Evolutionary conservation across 768 basidiomycete genomes (phyloP), one percentile per base, ranked within the genome.

Genomic region (Sporobolomyces roseus): DNA sequence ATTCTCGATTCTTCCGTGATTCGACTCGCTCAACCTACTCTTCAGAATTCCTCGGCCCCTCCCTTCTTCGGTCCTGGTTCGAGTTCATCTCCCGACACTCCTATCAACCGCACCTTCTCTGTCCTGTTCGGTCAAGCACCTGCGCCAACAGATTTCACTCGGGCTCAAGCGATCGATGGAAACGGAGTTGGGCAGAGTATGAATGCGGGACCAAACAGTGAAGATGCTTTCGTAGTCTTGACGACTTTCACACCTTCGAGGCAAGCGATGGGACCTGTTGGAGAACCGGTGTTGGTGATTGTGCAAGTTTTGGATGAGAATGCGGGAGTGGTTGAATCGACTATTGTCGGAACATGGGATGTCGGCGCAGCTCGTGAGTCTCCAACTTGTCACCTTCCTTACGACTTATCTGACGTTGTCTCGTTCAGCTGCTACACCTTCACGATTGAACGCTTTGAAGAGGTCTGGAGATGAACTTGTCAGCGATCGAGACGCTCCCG

Each of bases 171-270:
- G 51, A 69, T 73, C 45, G 67, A 73, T 33, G 71, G 67, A 8
- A 66, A 69, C 52, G 71, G 71, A 10, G 67, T 73, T 19, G 67
- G 67, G 25, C 41, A 59, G 48, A 66, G 66, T 46, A 72, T 72
- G 71, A 43, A 4, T n/a, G 55, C 59, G 23, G 71, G 71, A 12
- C 53, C 46, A 45, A 49, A 61, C 33, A 64, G 63, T 52, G 56
- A 55, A 14, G 71, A 73, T 16, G 67, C 71, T 29, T 73, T 73
- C 19, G 71, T 73, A 17, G 65, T 73, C 3, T 27, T 73, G 55
- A 66, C 71, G 46, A 63, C 67, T n/a, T 69, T 69, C 30, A 61
- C 63, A 17, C 71, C 71, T 1, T 21, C 50, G 25, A 41, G 71
- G 33, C 10, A 29, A 1, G 7, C 13, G 12, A 73, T 73, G 71